These are phyloP conservation scores for Eustoma russellianum DNA, from an alignment of 257 asterid species.

Conservation along the genomic window DNA sequence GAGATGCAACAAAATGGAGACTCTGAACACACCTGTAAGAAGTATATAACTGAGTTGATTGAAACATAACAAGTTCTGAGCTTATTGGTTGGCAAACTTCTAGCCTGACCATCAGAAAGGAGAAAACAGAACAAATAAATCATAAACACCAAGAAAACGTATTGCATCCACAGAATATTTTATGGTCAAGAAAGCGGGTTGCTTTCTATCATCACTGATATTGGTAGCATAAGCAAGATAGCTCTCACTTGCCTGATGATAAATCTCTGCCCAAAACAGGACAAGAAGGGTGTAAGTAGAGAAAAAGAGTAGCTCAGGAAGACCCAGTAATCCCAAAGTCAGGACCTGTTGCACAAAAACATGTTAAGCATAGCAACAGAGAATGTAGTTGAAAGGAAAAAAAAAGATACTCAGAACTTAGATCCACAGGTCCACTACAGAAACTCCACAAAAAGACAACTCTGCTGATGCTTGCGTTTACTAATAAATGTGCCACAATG, in stretches of 20 bases:
- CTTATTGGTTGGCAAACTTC: conserved; percentile 84
- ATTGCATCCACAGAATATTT: not conserved
- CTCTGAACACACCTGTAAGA: conserved; percentile 56
- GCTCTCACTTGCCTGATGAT: conserved; percentile 66
- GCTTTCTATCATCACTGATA: not conserved
- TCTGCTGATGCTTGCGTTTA: no score
- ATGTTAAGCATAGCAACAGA: no score
- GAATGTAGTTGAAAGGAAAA: not conserved
- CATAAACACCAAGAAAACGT: not conserved
- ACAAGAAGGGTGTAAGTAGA: conserved; percentile 88
- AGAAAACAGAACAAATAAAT: conserved; percentile 13
- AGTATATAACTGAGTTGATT: conserved; percentile 56
- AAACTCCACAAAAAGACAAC: no score
- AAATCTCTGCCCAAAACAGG: conserved; percentile 94
- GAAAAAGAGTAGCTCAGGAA: conserved; percentile 89
- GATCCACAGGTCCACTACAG: no score
- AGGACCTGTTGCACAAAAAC: conserved; percentile 40
- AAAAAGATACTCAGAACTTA: not conserved
- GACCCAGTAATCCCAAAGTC: conserved; percentile 53
- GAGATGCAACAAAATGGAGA: conserved; percentile 2
- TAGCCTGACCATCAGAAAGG: conserved; percentile 59
- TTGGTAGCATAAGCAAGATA: not conserved
- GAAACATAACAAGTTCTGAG: conserved; percentile 56
- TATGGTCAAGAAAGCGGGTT: not conserved
- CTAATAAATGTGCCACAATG: no score